phyloP scores from a whole-genome alignment of 1,284 basidiomycete species.

The Tranzscheliella williamsii region DNA sequence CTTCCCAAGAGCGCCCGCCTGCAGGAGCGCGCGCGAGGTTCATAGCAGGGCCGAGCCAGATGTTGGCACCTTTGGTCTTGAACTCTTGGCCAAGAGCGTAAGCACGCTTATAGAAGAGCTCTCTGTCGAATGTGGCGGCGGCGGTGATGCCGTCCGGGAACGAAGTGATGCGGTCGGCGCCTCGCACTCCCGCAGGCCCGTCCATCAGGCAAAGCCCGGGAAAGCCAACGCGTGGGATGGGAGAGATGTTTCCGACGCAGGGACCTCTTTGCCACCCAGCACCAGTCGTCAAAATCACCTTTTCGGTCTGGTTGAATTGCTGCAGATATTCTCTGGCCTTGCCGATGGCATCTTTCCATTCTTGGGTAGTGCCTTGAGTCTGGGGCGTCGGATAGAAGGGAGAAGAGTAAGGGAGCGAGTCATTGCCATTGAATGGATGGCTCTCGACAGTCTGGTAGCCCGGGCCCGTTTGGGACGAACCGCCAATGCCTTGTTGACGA shows the following conservation, averaged over 20 bases:
- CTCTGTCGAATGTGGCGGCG: constrained; percentile 72
- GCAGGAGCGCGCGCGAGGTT: constrained; percentile 67
- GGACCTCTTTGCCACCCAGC: constrained; percentile 33
- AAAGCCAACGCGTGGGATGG: constrained; percentile 69
- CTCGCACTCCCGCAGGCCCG: constrained; percentile 68
- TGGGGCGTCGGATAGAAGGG: constrained; percentile 46
- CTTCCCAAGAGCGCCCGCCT: constrained; percentile 82
- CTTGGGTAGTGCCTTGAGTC: constrained; percentile 27
- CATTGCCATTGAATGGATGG: constrained; percentile 35
- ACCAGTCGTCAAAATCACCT: constrained; percentile 63
- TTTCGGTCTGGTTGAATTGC: constrained; percentile 63
- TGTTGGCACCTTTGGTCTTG: constrained; percentile 76
- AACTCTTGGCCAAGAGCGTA: constrained; percentile 77
- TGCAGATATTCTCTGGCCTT: constrained; percentile 62
- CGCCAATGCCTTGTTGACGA: constrained; percentile 33
- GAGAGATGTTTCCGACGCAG: constrained; percentile 51
- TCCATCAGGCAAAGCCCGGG: constrained; percentile 71
- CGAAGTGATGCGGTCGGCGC: constrained; percentile 58
- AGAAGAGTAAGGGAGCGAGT: constrained; percentile 43
- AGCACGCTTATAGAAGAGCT: constrained; percentile 74
- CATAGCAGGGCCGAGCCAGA: constrained; percentile 66
- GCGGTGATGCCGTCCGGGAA: constrained; percentile 77
- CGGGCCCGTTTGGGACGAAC: constrained; percentile 24
- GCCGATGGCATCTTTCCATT: constrained; percentile 70
- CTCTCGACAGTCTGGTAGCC: constrained; percentile 28